These are phyloP conservation scores for Glycine soja DNA, from an alignment of 306 rosid species.

Conservation along the genomic window DNA sequence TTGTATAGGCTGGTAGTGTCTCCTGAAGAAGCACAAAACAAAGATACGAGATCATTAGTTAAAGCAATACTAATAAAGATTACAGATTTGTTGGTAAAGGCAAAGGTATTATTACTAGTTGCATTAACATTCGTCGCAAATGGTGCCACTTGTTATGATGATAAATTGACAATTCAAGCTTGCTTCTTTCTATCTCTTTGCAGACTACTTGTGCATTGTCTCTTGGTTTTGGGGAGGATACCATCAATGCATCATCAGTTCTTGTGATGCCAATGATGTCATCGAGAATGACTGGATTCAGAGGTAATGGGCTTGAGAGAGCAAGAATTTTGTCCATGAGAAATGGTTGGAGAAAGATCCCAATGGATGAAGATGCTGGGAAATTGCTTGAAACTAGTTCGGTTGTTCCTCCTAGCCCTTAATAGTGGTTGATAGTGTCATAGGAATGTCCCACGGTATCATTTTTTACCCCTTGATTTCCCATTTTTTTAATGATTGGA, in stretches of 20 bases:
- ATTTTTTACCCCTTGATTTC: slow-evolving; percentile 14
- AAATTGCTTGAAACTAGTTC: slow-evolving; percentile 58
- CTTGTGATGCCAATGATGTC: slow-evolving; percentile 99
- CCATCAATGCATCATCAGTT: slow-evolving; percentile 86
- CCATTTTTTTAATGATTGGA: slow-evolving; percentile 41
- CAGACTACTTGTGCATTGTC: slow-evolving; percentile 77
- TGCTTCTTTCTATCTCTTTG: slow-evolving; percentile 44
- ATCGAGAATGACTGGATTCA: slow-evolving; percentile 90
- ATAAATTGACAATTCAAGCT: slow-evolving; percentile 23
- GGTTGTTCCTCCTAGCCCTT: slow-evolving; percentile 53
- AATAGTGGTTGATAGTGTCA: slow-evolving; percentile 49
- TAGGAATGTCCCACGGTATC: slow-evolving; percentile 38
- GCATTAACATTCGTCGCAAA: slow-evolving; percentile 8
- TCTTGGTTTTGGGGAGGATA: slow-evolving; percentile 90
- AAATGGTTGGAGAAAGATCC: slow-evolving; percentile 71
- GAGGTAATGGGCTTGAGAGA: slow-evolving; percentile 80
- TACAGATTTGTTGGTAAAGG: slow-evolving; percentile 66
- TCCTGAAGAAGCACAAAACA: slow-evolving; percentile 66
- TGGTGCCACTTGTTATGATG: neutral
- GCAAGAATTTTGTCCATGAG: slow-evolving; percentile 67
- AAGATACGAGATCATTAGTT: slow-evolving; percentile 61
- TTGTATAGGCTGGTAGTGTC: slow-evolving; percentile 61
- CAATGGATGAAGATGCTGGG: slow-evolving; percentile 68
- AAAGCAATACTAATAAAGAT: slow-evolving; percentile 68
- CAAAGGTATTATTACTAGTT: slow-evolving; percentile 69